Evolutionary conservation across 805 yeast genomes (phyloP), one percentile per base, ranked within the genome.

Genomic region (Starmerella scarabaei): DNA sequence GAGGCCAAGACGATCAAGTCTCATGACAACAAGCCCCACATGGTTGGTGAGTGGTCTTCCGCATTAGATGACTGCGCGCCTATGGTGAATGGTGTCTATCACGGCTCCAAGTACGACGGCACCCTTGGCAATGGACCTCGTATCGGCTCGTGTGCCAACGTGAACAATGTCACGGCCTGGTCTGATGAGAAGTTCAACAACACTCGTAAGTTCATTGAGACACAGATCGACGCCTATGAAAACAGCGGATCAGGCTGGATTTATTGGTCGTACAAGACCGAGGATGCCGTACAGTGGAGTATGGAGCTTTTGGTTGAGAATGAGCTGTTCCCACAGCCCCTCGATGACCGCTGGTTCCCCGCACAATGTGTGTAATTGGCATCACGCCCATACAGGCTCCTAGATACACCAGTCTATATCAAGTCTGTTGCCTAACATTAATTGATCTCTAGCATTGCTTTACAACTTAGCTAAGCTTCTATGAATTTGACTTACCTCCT

Each of bases 261-360:
- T 42, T 80, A 80, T 66, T 86, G 96, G 96, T 73, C 79, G 58
- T 85, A 83, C 79, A 86, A 85, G 68, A 80, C 94, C 21, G 95
- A 86, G 62, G 62, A 61, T 50, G 66, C 82, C 17, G 57, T 78
- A 39, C 95, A 86, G 59, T 85, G 95, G 96, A 93, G 82, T 61
- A 69, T 80, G 64, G 66, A 68, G 51, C 64, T 65, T 47, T 69
- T 86, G 52, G 60, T 71, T 17, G 65, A 59, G 16, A 59, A 71
- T 39, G 77, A 73, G 21, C 56, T 83, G 29, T 77, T 86, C 69
- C 95, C 96, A 34, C 78, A 72, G 58, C 95, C 95, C 21, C 63
- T 84, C 30, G 57, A 63, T 40, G 75, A 67, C 50, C 75, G 95
- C 62, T 60, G 66, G 53, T 80, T n/a, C n/a, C n/a, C n/a, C n/a